Evolutionary conservation across 305 asterid genomes (phyloP).

Genomic region (Nicotiana rustica): DNA sequence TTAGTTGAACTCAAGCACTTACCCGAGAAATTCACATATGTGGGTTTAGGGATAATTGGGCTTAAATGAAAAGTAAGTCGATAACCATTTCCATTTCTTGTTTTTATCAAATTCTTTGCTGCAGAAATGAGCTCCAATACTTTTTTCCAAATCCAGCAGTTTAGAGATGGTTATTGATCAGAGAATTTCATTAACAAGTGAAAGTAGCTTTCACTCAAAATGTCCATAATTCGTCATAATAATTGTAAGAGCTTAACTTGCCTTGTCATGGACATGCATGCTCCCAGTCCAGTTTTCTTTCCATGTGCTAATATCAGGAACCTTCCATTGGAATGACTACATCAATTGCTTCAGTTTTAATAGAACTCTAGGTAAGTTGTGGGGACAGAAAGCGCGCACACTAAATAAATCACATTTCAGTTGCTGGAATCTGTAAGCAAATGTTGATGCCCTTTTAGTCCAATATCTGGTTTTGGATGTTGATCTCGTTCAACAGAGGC

Average conservation of each 20-base stretch:
- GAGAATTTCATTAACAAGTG: neutral
- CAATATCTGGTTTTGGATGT: slow-evolving; percentile 27
- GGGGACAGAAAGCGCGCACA: slow-evolving; percentile 6
- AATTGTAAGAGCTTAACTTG: slow-evolving; percentile 10
- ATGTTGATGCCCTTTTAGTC: neutral
- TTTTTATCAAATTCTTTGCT: neutral
- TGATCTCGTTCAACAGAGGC: slow-evolving; percentile 28
- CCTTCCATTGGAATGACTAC: neutral
- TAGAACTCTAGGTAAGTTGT: slow-evolving; percentile 18
- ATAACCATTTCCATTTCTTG: neutral
- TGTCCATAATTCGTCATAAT: slow-evolving; percentile 6
- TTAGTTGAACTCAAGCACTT: slow-evolving; percentile 25
- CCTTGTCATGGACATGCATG: slow-evolving; percentile 19
- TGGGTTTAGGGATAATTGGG: slow-evolving; percentile 5
- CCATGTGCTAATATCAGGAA: slow-evolving; percentile 1
- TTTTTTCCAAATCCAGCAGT: slow-evolving; percentile 13
- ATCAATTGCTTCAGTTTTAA: neutral
- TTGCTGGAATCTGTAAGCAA: slow-evolving; percentile 11
- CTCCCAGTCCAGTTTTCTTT: slow-evolving; percentile 17
- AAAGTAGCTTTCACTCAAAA: slow-evolving; percentile 14
- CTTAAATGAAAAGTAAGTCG: neutral
- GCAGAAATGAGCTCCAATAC: neutral
- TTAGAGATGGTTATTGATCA: slow-evolving; percentile 5
- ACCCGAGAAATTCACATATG: neutral
- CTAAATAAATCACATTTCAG: slow-evolving; percentile 1